Evolutionary conservation across 2,329 filamentous ascomycete genomes (phyloP).

Genomic region (Epichloe elymi): DNA sequence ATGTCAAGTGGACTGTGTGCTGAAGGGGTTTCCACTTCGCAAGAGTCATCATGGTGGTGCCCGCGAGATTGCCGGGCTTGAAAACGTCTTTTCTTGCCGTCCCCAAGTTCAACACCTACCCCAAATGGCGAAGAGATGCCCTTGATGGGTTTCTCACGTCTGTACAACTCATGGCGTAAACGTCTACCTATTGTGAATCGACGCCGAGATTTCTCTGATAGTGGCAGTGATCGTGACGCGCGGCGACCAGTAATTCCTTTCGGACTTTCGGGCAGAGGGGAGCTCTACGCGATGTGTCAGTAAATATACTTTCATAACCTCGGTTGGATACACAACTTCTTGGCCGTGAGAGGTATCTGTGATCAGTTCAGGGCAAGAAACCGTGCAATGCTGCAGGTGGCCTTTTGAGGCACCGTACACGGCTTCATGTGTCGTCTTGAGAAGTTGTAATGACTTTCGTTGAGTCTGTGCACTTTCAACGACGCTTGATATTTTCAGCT

Average conservation of each 20-base stretch:
- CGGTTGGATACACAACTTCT: not conserved
- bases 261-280: not conserved
- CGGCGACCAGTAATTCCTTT: not conserved
- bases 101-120: conserved; percentile 8
- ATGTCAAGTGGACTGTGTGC: conserved; percentile 10
- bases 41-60: conserved; percentile 12
- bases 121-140: not conserved
- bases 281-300: not conserved
- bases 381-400: not conserved
- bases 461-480: not conserved
- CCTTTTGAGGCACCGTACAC: not conserved
- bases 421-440: not conserved
- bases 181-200: not conserved
- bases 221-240: conserved; percentile 1
- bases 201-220: not conserved
- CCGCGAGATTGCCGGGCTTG: conserved; percentile 17
- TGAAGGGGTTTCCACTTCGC: conserved; percentile 9
- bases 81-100: conserved; percentile 18
- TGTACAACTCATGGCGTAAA: conserved; percentile 1
- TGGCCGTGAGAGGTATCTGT: not conserved
- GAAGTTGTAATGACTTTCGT: not conserved
- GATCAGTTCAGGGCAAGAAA: conserved; percentile 6
- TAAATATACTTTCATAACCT: not conserved
- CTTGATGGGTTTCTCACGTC: conserved; percentile 4
- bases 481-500: not conserved